These are phyloP conservation scores for Byssothecium circinans DNA, from an alignment of 2,329 filamentous ascomycete genomes.

Conservation along the genomic window DNA sequence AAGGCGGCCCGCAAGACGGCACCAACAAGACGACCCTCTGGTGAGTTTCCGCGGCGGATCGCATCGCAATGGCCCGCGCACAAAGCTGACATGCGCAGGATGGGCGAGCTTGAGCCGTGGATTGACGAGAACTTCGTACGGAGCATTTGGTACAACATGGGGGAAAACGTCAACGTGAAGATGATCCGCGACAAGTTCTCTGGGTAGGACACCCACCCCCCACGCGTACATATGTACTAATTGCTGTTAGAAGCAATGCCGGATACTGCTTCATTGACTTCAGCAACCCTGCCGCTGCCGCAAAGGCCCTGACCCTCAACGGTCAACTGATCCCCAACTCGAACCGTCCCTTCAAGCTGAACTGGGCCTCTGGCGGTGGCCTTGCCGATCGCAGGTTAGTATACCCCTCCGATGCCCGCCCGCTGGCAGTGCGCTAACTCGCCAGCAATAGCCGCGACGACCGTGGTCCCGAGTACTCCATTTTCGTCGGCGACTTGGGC, in stretches of 20 bases:
- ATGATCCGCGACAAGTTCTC: constrained; percentile 99
- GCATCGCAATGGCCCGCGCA: constrained; percentile 6
- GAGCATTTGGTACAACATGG: constrained; percentile 90
- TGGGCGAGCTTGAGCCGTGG: constrained; percentile 98
- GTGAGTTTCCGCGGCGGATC: constrained; percentile 38
- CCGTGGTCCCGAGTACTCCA: constrained; percentile 92
- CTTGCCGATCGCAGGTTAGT: constrained; percentile 86
- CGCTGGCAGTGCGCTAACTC: constrained; percentile 17
- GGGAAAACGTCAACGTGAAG: constrained; percentile 96
- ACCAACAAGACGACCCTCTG: constrained; percentile 57
- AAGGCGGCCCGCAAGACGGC: constrained; percentile 41
- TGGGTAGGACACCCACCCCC: constrained; percentile 63
- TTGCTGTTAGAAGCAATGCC: constrained; percentile 79
- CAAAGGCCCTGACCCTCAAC: constrained; percentile 88
- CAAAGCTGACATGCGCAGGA: constrained; percentile 61
- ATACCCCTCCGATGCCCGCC: constrained; percentile 2
- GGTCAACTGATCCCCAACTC: constrained; percentile 91
- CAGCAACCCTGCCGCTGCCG: constrained; percentile 75
- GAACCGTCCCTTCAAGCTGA: constrained; percentile 93
- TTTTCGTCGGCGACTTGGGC: constrained; percentile 96
- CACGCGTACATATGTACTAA: constrained; percentile 26
- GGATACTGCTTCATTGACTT: constrained; percentile 99
- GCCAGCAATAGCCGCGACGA: constrained; percentile 69
- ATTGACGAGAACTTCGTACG: constrained; percentile 99
- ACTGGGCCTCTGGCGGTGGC: constrained; percentile 97